A percentile compares a stretch with the other conserved stretches of the same genome.
These are phyloP conservation scores for Ulmus americana DNA, from an alignment of 331 rosid species.

Conservation along the genomic window DNA sequence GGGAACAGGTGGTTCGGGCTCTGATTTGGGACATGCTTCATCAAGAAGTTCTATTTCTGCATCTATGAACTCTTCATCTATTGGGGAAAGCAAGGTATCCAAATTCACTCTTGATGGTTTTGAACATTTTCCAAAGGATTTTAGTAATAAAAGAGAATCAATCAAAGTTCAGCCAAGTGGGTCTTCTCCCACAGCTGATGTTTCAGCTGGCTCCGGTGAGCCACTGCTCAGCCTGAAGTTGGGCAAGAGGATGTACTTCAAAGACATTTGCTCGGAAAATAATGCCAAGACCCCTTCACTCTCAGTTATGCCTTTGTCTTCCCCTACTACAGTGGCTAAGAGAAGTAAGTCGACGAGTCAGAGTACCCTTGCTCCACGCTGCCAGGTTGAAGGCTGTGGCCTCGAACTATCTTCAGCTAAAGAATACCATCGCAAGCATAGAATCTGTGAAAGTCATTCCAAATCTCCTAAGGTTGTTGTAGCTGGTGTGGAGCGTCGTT, in stretches of 20 bases:
- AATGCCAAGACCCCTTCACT: slow-evolving; percentile 38
- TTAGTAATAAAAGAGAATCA: slow-evolving; percentile 41
- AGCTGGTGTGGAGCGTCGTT: slow-evolving; percentile 63
- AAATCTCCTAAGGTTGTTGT: slow-evolving; percentile 70
- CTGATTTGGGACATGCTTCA: slow-evolving; percentile 39
- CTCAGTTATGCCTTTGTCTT: slow-evolving; percentile 31
- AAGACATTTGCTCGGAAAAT: slow-evolving; percentile 48
- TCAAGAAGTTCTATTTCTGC: slow-evolving; percentile 67
- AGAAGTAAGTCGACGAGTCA: slow-evolving; percentile 41
- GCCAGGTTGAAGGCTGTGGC: slow-evolving; percentile 92
- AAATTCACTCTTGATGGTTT: slow-evolving; percentile 44
- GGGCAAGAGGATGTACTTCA: slow-evolving; percentile 76
- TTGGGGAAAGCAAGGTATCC: slow-evolving; percentile 58
- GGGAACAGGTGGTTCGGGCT: slow-evolving; percentile 44
- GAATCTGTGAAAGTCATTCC: slow-evolving; percentile 75
- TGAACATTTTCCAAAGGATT: slow-evolving; percentile 45
- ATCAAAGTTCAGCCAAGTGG: slow-evolving; percentile 35
- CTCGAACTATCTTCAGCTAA: slow-evolving; percentile 70
- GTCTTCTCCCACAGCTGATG: slow-evolving; percentile 42
- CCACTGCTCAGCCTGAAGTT: slow-evolving; percentile 80
- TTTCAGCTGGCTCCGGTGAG: slow-evolving; percentile 59
- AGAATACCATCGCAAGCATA: slow-evolving; percentile 86
- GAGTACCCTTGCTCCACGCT: slow-evolving; percentile 34
- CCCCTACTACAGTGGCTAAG: slow-evolving; percentile 30
- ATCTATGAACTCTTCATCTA: slow-evolving; percentile 64